Base-by-base conservation (phyloP, 345 rosid species). In the Citrus maxima region DNA sequence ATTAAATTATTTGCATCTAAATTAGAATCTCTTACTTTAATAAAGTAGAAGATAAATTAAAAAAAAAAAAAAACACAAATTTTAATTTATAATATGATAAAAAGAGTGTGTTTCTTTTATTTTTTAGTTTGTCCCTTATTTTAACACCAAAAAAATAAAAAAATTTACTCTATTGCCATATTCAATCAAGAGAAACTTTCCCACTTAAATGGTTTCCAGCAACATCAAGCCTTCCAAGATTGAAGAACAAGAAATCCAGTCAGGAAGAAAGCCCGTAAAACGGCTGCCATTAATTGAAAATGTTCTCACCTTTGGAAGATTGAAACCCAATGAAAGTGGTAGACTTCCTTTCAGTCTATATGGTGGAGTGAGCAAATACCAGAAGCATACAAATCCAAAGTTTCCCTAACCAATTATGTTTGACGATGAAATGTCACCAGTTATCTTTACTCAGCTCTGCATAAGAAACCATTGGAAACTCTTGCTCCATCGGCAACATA, bases 181-280 rank as follows among this genome's bases (percentile, higher is more conserved):
- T 58, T 46, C 19, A 77, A 56, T 59, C 34, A 37, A 27, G 16
- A 2, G 84, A 79, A 1, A 74, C 62, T 10, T 38, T 10, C 37
- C 82, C 71, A 0, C 10, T 73, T 18, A 73, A 37, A 1, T 59
- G 0, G 3, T 80, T 79, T 0, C 0, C 0, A 0, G 13, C 0
- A 5, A 73, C 2, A 16, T 3, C 1, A 34, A 79, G 49, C 2
- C 0, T 0, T 16, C 0, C 0, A 12, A 87, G 77, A 13, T 81
- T 2, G 84, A 66, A 7, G 75, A 74, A 37, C 80, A 82, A 40
- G 83, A 70, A 10, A 84, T 3, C 8, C 85, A 81, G 2, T 2
- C 6, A 6, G 84, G 80, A 27, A 80, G 38, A 16, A 37, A 18
- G 5, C 87, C 87, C 16, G 9, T 40, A 8, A 82, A 62, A 5